Evolutionary conservation across 179 eudicot species (phyloP), one percentile per base, ranked within the genome.

Genomic region (Drosera spatulata): DNA sequence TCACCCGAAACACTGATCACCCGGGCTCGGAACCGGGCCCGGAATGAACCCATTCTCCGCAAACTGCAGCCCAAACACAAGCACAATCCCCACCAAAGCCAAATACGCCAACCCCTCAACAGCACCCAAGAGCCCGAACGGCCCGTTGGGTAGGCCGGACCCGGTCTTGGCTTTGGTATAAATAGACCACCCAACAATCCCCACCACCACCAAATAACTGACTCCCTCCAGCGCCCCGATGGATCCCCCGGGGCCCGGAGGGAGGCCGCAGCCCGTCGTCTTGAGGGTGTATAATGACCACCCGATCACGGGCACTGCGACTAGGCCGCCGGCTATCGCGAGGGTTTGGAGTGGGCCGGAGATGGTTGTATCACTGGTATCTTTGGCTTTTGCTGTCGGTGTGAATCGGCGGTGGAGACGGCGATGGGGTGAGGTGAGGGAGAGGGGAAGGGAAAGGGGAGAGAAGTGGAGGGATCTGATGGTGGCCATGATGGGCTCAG

Each of bases 241-340:
- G 1, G 97, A 86, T 42, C 99, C 99, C 3, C 90, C 96, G 0
- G 96, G 96, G 2, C 98, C 96, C 0, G 98, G 98, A 2, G 98
- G 96, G 3, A 88, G 85, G n/a, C 96, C 96, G 22, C 96, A 88
- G 4, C 96, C 96, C 0, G 96, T 88, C 2, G 88, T 83, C 69
- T 88, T 88, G 10, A 88, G 86, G 0, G 94, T 80, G 33, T 22
- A 22, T 22, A 22, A 22, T 22, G 33, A 22, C 33, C 33, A 22
- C 33, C 33, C 33, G 33, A 22, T 22, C 33, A 22, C 33, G 33
- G 33, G 33, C 33, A 22, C 33, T 22, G 33, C 33, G 33, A 22
- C 33, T 22, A 22, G 33, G 33, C 33, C 33, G 33, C 33, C 33
- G 33, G 33, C 33, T 22, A 22, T 22, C 33, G 33, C 33, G 33